Evolutionary conservation across 352 stramenopile species (phyloP).

Genomic region (Phytophthora parvispora): DNA sequence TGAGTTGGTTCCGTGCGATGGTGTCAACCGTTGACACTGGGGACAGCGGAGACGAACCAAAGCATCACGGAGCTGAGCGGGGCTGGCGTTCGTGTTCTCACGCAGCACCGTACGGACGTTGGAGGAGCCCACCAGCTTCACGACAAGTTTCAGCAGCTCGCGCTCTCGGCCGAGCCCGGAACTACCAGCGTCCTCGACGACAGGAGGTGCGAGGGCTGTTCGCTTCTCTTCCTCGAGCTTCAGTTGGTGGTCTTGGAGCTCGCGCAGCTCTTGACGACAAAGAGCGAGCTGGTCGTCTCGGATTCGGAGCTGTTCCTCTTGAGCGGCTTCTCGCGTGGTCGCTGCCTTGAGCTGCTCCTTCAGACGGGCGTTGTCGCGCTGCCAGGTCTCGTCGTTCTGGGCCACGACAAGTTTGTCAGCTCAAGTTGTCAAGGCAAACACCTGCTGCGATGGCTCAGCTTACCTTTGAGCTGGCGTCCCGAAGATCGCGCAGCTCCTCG

Average conservation of each 20-base stretch:
- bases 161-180: slow-evolving; percentile 27
- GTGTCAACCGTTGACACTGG: slow-evolving; percentile 14
- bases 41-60: slow-evolving; percentile 17
- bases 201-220: not conserved
- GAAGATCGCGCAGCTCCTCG: slow-evolving; percentile 25
- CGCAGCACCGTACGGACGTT: slow-evolving; percentile 26
- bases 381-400: slow-evolving; percentile 33
- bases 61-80: slow-evolving; percentile 19
- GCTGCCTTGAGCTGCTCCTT: slow-evolving; percentile 20
- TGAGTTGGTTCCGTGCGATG: not conserved
- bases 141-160: slow-evolving; percentile 26
- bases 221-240: slow-evolving; percentile 13
- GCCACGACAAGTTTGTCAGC: not conserved
- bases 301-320: slow-evolving; percentile 19
- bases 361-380: slow-evolving; percentile 29
- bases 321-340: slow-evolving; percentile 10
- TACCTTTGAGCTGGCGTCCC: slow-evolving; percentile 26
- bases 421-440: not conserved
- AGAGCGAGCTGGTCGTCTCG: slow-evolving; percentile 16
- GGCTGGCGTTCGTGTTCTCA: slow-evolving; percentile 27
- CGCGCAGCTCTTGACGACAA: slow-evolving; percentile 21
- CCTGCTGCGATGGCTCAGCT: not conserved
- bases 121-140: slow-evolving; percentile 25
- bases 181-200: slow-evolving; percentile 11
- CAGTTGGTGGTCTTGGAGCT: slow-evolving; percentile 24